Evolutionary conservation across 2,329 filamentous ascomycete genomes (phyloP), one percentile per base, ranked within the genome.

Genomic region (Boeremia exigua): DNA sequence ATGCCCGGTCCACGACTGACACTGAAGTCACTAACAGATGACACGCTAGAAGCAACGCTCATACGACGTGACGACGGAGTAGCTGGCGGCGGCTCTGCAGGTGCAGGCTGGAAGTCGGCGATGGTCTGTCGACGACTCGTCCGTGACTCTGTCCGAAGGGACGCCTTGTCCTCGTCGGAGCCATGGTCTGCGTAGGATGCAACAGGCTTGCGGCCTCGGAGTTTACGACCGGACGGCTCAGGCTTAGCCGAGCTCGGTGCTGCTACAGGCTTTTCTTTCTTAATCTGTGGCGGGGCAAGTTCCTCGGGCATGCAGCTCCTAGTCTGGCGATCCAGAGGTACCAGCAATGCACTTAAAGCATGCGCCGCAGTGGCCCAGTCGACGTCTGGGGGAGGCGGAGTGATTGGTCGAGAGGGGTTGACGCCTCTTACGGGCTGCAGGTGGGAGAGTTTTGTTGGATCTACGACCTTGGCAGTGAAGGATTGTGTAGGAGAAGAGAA

Each of bases 401-500:
- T 86, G 2, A 85, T 81, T 15, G 74, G 76, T 54, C 75, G 75
- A 23, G 79, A 72, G 45, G 74, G 73, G 61, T 71, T 70, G 27
- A 72, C 65, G 29, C 63, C 65, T 25, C 82, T 82, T 2, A 88
- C 89, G 33, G 53, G 53, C n/a, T 56, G 53, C n/a, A 56, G 75
- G 60, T 82, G 89, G 37, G 86, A 83, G 60, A 90, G 79, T 58
- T 86, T 89, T 8, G 86, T 79, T 1, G 88, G 84, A 40, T 89
- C 84, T 0, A 90, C 82, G 10, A 91, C 87, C 75, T 91, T 96
- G 23, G 92, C 91, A 1, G 87, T 86, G 37, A 92, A 98, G 0
- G 94, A 90, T 59, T 94, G 90, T 0, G 94, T 98, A 0, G 93
- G 91, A 1, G 92, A 91, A 2, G 87, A 92, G 75, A 93, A 97